Percentiles rank a stretch among this genome's conserved stretches.
Conservation (phyloP, 768 basidiomycete species). For the Clavaria fumosa region DNA sequence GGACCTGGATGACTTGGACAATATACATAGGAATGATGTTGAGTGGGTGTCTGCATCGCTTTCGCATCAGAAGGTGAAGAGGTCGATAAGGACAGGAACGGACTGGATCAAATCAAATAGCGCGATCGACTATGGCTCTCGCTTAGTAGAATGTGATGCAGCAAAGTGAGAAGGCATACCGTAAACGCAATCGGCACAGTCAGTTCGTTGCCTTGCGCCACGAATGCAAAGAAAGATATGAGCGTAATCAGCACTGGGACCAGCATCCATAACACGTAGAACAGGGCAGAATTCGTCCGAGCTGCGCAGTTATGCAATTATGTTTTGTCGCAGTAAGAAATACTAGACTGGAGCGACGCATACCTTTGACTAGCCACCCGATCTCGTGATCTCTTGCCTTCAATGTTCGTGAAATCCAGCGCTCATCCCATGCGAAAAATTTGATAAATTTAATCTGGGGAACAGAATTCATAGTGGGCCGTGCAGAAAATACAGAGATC, state of each 20-base stretch:
- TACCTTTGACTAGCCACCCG: constrained; percentile 63
- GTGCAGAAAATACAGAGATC: not conserved
- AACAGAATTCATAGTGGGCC: not conserved
- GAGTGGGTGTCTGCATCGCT: constrained; percentile 36
- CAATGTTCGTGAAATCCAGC: constrained; percentile 53
- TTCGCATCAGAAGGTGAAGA: constrained; percentile 1
- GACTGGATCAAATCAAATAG: constrained; percentile 76
- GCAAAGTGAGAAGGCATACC: constrained; percentile 23
- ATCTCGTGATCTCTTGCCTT: constrained; percentile 58
- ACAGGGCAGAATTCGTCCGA: constrained; percentile 57
- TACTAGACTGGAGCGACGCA: not conserved
- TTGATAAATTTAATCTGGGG: constrained; percentile 58
- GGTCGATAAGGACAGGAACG: constrained; percentile 5
- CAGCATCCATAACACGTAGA: constrained; percentile 54
- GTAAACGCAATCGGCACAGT: constrained; percentile 78
- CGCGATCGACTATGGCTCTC: constrained; percentile 43
- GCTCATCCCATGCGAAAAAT: constrained; percentile 71
- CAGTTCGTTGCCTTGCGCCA: constrained; percentile 57
- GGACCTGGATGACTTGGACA: constrained; percentile 56
- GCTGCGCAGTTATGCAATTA: too few relatives aligned
- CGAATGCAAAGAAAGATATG: constrained; percentile 61
- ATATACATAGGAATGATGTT: constrained; percentile 72
- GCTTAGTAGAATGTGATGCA: not conserved
- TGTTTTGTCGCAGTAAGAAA: not conserved
- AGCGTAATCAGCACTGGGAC: constrained; percentile 74